Conservation (phyloP, 768 basidiomycete genomes). For the Tylopilus subfusipes region DNA sequence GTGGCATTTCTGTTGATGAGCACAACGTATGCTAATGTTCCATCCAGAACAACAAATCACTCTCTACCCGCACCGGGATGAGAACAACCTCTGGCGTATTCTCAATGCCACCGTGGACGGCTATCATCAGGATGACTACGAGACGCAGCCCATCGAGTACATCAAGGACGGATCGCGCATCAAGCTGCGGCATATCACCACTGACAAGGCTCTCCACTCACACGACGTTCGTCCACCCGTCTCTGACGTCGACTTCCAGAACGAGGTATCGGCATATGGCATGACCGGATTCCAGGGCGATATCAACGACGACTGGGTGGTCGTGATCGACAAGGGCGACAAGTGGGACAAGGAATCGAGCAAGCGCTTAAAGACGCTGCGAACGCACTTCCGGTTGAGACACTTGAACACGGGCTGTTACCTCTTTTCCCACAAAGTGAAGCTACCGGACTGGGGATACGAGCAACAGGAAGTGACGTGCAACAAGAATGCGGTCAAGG, state of each 20-base stretch:
- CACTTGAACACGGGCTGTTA: conserved; percentile 92
- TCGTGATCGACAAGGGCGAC: conserved; percentile 77
- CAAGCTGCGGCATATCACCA: conserved; percentile 75
- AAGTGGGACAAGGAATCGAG: conserved; percentile 61
- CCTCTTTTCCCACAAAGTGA: conserved; percentile 96
- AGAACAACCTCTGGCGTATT: conserved; percentile 92
- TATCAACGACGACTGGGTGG: conserved; percentile 87
- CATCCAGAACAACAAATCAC: conserved; percentile 93
- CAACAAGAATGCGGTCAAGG: conserved; percentile 91
- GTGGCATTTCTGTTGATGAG: conserved; percentile 19
- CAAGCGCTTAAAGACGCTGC: conserved; percentile 72
- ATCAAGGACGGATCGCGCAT: conserved; percentile 66
- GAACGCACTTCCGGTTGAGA: conserved; percentile 77
- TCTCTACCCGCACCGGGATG: conserved; percentile 96
- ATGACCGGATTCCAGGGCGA: conserved; percentile 83
- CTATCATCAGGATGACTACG: conserved; percentile 46
- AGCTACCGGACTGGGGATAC: conserved; percentile 95
- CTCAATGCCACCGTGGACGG: conserved; percentile 62
- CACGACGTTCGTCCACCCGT: conserved; percentile 94
- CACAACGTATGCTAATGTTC: not conserved
- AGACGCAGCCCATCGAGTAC: conserved; percentile 52
- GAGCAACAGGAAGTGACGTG: conserved; percentile 99
- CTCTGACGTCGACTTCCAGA: conserved; percentile 98
- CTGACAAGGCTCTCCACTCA: conserved; percentile 87
- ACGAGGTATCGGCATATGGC: conserved; percentile 95